phyloP scores from a whole-genome alignment of 73 alveolate species.

The Tetrahymena elliotti region DNA sequence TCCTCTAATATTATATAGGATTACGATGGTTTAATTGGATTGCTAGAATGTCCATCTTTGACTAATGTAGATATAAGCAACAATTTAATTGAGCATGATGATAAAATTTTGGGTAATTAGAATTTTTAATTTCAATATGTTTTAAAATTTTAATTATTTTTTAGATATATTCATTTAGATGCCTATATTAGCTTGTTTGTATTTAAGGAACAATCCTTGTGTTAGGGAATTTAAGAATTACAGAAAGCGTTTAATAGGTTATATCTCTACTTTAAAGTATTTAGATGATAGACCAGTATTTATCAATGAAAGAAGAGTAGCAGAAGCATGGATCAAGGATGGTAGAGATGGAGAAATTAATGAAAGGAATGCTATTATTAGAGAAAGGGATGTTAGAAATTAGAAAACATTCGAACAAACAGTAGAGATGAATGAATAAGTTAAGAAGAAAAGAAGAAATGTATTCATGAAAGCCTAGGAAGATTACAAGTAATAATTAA shows the following conservation, averaged over 20 bases:
- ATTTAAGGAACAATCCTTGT: conserved; percentile 77
- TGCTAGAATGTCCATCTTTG: conserved; percentile 60
- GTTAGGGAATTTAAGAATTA: conserved; percentile 74
- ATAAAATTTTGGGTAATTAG: conserved; percentile 63
- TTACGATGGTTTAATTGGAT: conserved; percentile 56
- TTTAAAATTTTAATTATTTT: background rate
- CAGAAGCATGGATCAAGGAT: conserved; percentile 83
- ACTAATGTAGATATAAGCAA: conserved; percentile 77
- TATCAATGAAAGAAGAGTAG: conserved; percentile 88
- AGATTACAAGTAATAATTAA: background rate
- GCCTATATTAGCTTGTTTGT: conserved; percentile 78
- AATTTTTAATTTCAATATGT: background rate
- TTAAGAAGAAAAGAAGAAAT: background rate
- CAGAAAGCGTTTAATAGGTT: conserved; percentile 50
- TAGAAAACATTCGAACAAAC: background rate
- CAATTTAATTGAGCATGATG: conserved; percentile 41
- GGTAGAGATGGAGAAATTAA: conserved; percentile 86
- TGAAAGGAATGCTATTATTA: conserved; percentile 60
- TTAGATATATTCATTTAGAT: conserved; percentile 69
- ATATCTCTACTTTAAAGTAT: conserved; percentile 68
- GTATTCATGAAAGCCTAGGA: background rate
- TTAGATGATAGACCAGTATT: conserved; percentile 92
- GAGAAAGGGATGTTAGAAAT: background rate
- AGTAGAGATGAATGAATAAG: background rate
- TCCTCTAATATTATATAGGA: conserved; percentile 43